Evolutionary conservation across 257 asterid species (phyloP), one percentile per base, ranked within the genome.

Genomic region (Nicotiana undulata): DNA sequence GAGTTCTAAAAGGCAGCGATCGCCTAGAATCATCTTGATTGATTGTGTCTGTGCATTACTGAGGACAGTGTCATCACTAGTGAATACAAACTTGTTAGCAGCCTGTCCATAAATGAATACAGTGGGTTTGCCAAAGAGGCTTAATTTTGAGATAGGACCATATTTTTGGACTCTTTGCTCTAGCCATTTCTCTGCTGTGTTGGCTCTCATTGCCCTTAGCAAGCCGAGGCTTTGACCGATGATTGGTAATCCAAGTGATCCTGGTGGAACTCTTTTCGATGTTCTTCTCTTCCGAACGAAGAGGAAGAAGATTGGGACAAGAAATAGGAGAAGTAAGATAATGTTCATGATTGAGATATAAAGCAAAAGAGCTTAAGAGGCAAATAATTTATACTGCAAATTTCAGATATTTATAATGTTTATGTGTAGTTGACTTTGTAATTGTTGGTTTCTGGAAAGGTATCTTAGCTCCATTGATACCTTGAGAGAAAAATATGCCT

Each of bases 31-130:
- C 94, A 76, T 88, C 84, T 67, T 92, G 65, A 91, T 75, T 0
- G 96, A 93, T 6, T 88, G 85, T 0, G 92, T 84, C 81, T 90
- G 98, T 18, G 86, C 89, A 59, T 89, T 91, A 75, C 87, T 82
- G 53, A 92, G 12, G 13, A 82, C 83, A 78, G 75, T 80, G 18
- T 85, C 85, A 49, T 90, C 93, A n/a, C 84, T 78, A 2, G 89
- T 59, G 81, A 92, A 92, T 3, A 92, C 82, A 61, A 93, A 80
- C 86, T 85, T 93, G 88, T 93, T 93, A 28, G 97, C 98, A 28
- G 93, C 94, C 79, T 82, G 94, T 13, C 98, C 97, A 59, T 87
- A 31, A 28, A 92, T 89, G 40, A 93, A 91, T 17, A 90, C 96
- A 2, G 94, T 86, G 4, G 92, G 93, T 53, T 86, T 88, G 5